Evolutionary conservation across 1,284 basidiomycete genomes (phyloP).

Genomic region (Austroboletus rostrupii): DNA sequence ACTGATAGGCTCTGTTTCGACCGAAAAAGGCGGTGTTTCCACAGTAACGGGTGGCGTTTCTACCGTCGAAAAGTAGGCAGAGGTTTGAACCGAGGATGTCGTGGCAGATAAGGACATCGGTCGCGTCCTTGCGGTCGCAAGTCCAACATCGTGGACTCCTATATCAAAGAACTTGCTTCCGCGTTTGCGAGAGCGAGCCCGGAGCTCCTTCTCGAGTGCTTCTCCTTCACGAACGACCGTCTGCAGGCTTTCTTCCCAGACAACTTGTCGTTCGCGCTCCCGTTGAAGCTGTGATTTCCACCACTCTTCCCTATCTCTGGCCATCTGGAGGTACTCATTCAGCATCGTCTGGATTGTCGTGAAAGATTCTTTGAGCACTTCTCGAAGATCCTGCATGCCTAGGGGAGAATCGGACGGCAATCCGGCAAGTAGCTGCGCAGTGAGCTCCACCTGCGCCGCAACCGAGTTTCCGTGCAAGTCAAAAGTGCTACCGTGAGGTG

Average conservation of each 20-base stretch:
- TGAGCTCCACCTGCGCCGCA: conserved; percentile 78
- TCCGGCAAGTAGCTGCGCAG: conserved; percentile 61
- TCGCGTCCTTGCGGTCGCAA: conserved; percentile 26
- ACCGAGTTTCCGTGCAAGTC: conserved; percentile 75
- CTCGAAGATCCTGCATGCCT: conserved; percentile 46
- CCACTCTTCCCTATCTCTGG: conserved; percentile 80
- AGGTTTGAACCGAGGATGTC: conserved; percentile 17
- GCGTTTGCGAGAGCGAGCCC: conserved; percentile 51
- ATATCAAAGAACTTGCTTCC: conserved; percentile 51
- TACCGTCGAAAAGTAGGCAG: conserved; percentile 20
- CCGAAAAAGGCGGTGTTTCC: conserved; percentile 15
- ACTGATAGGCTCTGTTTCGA: neutral
- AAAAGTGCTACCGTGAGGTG: conserved; percentile 69
- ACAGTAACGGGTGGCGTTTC: neutral
- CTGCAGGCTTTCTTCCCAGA: conserved; percentile 93
- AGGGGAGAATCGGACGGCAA: conserved; percentile 38
- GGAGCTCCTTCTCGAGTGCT: conserved; percentile 78
- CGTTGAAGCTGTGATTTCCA: conserved; percentile 58
- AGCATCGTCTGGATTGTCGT: conserved; percentile 56
- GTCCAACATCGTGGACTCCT: conserved; percentile 21
- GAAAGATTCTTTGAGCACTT: conserved; percentile 66
- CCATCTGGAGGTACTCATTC: conserved; percentile 71
- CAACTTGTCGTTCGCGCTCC: conserved; percentile 70
- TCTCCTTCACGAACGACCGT: conserved; percentile 86
- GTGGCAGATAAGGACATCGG: conserved; percentile 16